A percentile compares a stretch with the other conserved stretches of the same genome.
These are phyloP conservation scores for Seiridium cupressi DNA, from an alignment of 2,329 filamentous ascomycete species.

Conservation along the genomic window DNA sequence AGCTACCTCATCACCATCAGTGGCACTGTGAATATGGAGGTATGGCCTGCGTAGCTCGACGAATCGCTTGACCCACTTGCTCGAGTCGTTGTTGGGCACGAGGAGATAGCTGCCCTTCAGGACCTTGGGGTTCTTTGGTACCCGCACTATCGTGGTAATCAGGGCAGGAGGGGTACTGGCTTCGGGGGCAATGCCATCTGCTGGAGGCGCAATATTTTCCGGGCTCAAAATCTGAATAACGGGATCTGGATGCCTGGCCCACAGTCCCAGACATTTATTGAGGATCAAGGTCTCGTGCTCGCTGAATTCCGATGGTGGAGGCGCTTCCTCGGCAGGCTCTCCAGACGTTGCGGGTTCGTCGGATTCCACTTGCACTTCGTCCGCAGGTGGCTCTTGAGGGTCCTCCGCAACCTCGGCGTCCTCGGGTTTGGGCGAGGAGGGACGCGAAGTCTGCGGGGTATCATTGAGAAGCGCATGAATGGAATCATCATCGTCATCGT, in stretches of 20 bases:
- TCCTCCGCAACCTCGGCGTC: constrained; percentile 1
- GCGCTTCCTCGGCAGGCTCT: constrained; percentile 9
- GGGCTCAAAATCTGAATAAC: constrained; percentile 54
- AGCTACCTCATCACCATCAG: constrained; percentile 85
- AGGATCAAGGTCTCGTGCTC: constrained; percentile 47
- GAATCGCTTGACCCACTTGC: constrained; percentile 87
- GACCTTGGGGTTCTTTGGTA: constrained; percentile 77
- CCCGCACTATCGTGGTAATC: constrained; percentile 71
- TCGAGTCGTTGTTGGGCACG: constrained; percentile 77
- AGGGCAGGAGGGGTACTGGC: constrained; percentile 59
- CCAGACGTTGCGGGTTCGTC: background rate
- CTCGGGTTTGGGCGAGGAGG: constrained; percentile 24
- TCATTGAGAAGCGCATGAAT: constrained; percentile 60
- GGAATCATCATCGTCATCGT: constrained; percentile 41
- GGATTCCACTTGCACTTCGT: constrained; percentile 17
- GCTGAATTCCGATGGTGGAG: constrained; percentile 38
- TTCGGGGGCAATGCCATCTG: constrained; percentile 54
- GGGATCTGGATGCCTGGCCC: constrained; percentile 60
- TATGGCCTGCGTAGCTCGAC: constrained; percentile 91
- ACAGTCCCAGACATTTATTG: constrained; percentile 60
- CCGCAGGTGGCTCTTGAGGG: constrained; percentile 9
- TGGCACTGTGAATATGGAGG: constrained; percentile 81
- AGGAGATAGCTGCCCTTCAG: constrained; percentile 88
- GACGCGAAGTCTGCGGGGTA: constrained; percentile 51
- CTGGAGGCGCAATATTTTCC: constrained; percentile 66